Percentiles rank a stretch among this genome's conserved stretches.
phyloP scores from a whole-genome alignment of 139 green algal genomes.

The Pedinophyceae sp. region DNA sequence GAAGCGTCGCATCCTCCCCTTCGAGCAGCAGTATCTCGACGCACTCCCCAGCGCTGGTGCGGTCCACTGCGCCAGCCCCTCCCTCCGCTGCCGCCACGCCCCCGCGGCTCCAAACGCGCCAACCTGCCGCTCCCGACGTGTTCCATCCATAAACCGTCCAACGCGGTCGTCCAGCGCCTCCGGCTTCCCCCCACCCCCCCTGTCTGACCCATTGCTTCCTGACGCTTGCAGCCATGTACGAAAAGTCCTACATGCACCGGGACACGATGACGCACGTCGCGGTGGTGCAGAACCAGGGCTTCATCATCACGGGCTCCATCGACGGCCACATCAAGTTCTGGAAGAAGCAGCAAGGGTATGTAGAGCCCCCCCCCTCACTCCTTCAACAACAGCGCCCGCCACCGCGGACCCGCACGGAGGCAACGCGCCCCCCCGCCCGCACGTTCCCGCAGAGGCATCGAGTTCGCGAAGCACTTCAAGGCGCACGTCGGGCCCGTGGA shows the following conservation, averaged over 20 bases:
- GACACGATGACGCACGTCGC: conserved; percentile 79
- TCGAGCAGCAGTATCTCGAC: conserved; percentile 57
- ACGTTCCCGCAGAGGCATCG: conserved; percentile 55
- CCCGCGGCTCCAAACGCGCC: too few relatives aligned
- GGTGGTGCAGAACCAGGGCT: conserved; percentile 34
- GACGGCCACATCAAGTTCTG: conserved; percentile 97
- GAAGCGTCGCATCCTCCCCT: conserved; percentile 53
- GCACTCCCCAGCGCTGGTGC: conserved; percentile 44
- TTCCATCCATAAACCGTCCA: too few relatives aligned
- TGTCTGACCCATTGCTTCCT: too few relatives aligned
- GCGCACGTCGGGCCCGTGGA: conserved; percentile 70
- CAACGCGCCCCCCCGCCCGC: too few relatives aligned
- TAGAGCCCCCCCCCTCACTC: too few relatives aligned
- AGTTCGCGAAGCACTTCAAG: conserved; percentile 75
- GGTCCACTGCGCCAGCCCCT: too few relatives aligned
- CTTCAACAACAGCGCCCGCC: too few relatives aligned
- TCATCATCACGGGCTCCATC: conserved; percentile 63
- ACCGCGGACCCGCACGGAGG: too few relatives aligned
- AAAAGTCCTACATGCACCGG: conserved; percentile 94
- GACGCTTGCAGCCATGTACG: conserved; percentile 92
- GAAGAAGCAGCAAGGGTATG: conserved; percentile 93
- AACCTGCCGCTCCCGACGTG: too few relatives aligned
- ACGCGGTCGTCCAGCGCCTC: too few relatives aligned
- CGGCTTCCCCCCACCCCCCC: conserved; percentile 1
- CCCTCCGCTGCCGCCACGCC: too few relatives aligned